Base-by-base conservation (phyloP, 1,139 yeast genomes). In the Scheffersomyces cryptocercus region DNA sequence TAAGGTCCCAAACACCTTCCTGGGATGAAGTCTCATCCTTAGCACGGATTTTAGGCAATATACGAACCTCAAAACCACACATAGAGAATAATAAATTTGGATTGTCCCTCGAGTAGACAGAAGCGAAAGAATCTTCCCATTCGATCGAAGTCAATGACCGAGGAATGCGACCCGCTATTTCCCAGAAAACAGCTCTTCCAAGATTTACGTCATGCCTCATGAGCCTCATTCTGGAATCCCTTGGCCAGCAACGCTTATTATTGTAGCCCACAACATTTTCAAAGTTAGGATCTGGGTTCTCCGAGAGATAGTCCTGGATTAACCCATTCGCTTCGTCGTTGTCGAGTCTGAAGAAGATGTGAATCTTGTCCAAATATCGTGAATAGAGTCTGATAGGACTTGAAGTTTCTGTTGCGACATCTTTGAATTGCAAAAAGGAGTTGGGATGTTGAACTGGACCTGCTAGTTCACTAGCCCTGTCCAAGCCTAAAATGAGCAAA, bases 21-120 rank as follows among this genome's bases (percentile, higher is more conserved):
- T 65, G 65, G 0, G 82, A 69, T 1, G 80, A 64, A 2, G 66
- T 58, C 31, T 73, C 79, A 20, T 76, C 83, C 15, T 58, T 58
- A 44, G 76, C 62, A 50, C 97, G 75, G 31, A 67, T 53, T 56
- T 82, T 88, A 2, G 99, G 99, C 39, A 89, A 62, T 29, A 95
- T 85, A 42, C 99, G 73, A 1, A 93, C 85, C 58, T 95, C 99
- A 68, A 95, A 95, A 0, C 99, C 99, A 64, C 95, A 85, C 95
- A 95, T 88, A 1, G 93, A 78, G 56, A 93, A 90, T 36, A 93
- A 68, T 46, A 93, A 61, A 53, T 93, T 95, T 10, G 97, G 91
- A 58, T 95, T 95, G 49, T 91, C 96, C 43, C 79, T 78, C 8
- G 97, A 88, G 63, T 91, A 93, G 1, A 95, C 97, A 0, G 97